Conservation (phyloP, 2,329 filamentous ascomycete genomes). For the Colletotrichum navitas region DNA sequence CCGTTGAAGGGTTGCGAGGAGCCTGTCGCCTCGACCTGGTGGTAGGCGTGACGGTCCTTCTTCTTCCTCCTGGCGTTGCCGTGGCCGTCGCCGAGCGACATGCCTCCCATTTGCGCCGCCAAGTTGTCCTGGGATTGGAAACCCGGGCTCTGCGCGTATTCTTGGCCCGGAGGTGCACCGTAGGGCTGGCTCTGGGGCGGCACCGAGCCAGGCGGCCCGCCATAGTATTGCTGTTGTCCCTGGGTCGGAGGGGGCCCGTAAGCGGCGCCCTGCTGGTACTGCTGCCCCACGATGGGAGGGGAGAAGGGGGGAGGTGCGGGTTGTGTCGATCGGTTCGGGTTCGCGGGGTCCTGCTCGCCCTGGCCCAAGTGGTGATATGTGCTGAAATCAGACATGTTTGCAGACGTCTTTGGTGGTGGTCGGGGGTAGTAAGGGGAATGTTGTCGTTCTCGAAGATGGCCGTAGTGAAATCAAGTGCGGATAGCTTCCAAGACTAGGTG, state of each 20-base stretch:
- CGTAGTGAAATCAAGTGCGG: background rate
- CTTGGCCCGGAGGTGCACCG: conserved; percentile 47
- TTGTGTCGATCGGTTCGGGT: conserved; percentile 64
- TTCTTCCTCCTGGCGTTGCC: conserved; percentile 78
- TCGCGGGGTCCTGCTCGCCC: conserved; percentile 67
- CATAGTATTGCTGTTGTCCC: conserved; percentile 58
- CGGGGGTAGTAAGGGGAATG: background rate
- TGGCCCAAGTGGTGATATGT: conserved; percentile 70
- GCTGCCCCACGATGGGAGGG: conserved; percentile 65
- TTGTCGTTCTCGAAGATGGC: conserved; percentile 8
- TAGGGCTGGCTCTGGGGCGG: conserved; percentile 50
- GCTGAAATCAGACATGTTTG: conserved; percentile 66
- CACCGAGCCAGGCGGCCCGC: conserved; percentile 50
- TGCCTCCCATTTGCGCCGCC: conserved; percentile 81
- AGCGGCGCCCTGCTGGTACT: conserved; percentile 61
- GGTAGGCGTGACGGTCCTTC: conserved; percentile 95
- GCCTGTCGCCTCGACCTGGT: conserved; percentile 81
- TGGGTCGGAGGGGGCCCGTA: conserved; percentile 56
- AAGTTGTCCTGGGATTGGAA: conserved; percentile 63
- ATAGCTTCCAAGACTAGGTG: conserved; percentile 23
- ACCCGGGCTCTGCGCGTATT: conserved; percentile 50
- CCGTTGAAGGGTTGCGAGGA: conserved; percentile 79
- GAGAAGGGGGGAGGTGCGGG: conserved; percentile 68
- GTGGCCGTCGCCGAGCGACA: conserved; percentile 73
- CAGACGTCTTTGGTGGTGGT: background rate